A percentile compares a stretch with the other conserved stretches of the same genome.
These are phyloP conservation scores for Rhododendron kiyosumense DNA, from an alignment of 148 eudicot genomes.

Conservation along the genomic window DNA sequence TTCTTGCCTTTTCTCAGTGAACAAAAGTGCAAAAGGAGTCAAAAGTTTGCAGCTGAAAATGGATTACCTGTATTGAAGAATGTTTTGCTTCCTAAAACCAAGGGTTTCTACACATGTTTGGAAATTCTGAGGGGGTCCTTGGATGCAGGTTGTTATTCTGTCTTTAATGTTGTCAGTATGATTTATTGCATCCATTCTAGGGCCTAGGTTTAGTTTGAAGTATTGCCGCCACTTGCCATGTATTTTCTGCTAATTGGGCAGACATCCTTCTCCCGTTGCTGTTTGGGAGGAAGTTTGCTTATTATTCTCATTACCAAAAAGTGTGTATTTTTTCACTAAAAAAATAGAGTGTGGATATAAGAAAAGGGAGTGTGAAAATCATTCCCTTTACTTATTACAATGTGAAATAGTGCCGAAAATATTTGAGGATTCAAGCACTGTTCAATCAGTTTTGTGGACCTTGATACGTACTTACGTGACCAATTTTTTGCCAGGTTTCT, in stretches of 20 bases:
- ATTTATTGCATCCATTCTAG: neutral
- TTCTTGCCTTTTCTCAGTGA: slow-evolving; percentile 32
- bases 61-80: slow-evolving; percentile 59
- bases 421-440: neutral
- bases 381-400: neutral
- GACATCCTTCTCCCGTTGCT: neutral
- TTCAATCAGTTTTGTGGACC: neutral
- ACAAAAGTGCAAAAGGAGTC: slow-evolving; percentile 51
- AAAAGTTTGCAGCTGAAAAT: slow-evolving; percentile 54
- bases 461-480: neutral
- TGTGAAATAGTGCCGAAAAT: neutral
- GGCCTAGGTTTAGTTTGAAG: neutral
- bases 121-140: slow-evolving; percentile 52
- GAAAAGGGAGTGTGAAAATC: too few relatives aligned
- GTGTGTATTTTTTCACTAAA: too few relatives aligned
- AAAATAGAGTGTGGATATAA: too few relatives aligned
- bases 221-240: neutral
- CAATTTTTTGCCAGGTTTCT: neutral
- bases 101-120: slow-evolving; percentile 65
- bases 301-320: neutral
- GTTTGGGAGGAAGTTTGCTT: neutral
- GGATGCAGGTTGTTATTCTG: slow-evolving; percentile 58
- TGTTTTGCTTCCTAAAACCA: slow-evolving; percentile 72
- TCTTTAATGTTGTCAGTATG: neutral
- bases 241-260: neutral